phyloP scores from a whole-genome alignment of 129 eudicot species.

The Scalesia atractyloides region DNA sequence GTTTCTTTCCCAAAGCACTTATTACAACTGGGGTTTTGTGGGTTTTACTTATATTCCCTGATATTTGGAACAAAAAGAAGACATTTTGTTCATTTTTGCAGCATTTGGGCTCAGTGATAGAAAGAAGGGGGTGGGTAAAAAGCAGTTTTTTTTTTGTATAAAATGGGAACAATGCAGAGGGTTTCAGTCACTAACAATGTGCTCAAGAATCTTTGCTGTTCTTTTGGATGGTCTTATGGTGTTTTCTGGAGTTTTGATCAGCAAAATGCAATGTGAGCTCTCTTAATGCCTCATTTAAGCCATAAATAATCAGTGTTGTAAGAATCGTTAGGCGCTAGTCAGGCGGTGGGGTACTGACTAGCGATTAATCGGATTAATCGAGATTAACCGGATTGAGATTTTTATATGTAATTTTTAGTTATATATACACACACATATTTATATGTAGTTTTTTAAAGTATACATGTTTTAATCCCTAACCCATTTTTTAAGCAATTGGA shows the following conservation, averaged over 20 bases:
- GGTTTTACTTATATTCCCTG: constrained; percentile 6
- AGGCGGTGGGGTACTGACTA: too few species aligned
- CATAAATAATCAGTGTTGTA: not conserved
- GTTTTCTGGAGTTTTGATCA: constrained; percentile 78
- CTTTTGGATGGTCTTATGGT: constrained; percentile 78
- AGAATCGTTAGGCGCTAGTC: too few species aligned
- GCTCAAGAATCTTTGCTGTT: constrained; percentile 55
- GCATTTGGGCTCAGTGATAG: not conserved
- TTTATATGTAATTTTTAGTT: too few species aligned
- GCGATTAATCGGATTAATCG: too few species aligned
- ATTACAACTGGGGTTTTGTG: not conserved
- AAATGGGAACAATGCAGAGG: constrained; percentile 38
- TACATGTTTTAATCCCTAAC: too few species aligned
- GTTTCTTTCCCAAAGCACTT: constrained; percentile 24
- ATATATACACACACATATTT: too few species aligned
- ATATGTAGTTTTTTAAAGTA: too few species aligned
- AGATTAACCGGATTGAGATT: too few species aligned
- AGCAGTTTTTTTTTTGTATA: constrained; percentile 4
- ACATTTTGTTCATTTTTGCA: constrained; percentile 14
- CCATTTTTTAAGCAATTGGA: too few species aligned
- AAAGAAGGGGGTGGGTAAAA: not conserved
- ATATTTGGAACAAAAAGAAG: constrained; percentile 3
- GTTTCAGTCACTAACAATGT: constrained; percentile 40
- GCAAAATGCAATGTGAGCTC: constrained; percentile 53
- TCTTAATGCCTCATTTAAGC: not conserved